Percentiles rank a stretch among this genome's conserved stretches.
Evolutionary conservation across 2,329 filamentous ascomycete species (phyloP).

Genomic region (Stachybotrys chartarum): DNA sequence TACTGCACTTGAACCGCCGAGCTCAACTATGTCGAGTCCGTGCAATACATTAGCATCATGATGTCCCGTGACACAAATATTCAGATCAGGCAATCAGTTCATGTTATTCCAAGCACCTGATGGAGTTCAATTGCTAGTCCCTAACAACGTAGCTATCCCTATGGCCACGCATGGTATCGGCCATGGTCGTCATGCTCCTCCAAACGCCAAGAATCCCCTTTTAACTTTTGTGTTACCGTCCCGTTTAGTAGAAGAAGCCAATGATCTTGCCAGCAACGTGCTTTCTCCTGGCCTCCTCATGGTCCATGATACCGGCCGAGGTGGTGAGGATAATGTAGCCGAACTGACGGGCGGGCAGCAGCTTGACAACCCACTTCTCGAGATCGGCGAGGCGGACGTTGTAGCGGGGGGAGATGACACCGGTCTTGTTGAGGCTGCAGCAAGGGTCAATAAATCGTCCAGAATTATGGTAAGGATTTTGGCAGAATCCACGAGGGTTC

Average conservation of each 20-base stretch:
- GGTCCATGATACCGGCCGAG: constrained; percentile 99
- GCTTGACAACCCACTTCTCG: constrained; percentile 99
- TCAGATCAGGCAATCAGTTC: constrained; percentile 12
- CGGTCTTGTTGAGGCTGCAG: constrained; percentile 81
- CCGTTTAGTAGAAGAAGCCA: constrained; percentile 92
- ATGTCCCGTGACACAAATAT: constrained; percentile 12
- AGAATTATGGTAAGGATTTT: too few species aligned
- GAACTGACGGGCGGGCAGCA: constrained; percentile 99
- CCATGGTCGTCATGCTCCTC: constrained; percentile 27
- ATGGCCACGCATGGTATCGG: constrained; percentile 24
- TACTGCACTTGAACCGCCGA: too few species aligned
- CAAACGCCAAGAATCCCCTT: constrained; percentile 29
- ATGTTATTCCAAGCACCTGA: background rate
- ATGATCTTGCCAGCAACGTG: constrained; percentile 99
- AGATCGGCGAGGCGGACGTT: constrained; percentile 96
- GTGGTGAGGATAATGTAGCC: constrained; percentile 99
- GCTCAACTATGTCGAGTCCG: too few species aligned
- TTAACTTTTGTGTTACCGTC: constrained; percentile 15
- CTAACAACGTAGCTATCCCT: constrained; percentile 23
- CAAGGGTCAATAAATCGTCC: too few species aligned
- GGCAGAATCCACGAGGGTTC: background rate
- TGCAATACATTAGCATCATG: too few species aligned
- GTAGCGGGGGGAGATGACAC: constrained; percentile 99
- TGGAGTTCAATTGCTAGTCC: constrained; percentile 25
- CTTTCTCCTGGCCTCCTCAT: constrained; percentile 98